These are phyloP conservation scores for Rhizopogon salebrosus DNA, from an alignment of 768 basidiomycete genomes.

Conservation along the genomic window DNA sequence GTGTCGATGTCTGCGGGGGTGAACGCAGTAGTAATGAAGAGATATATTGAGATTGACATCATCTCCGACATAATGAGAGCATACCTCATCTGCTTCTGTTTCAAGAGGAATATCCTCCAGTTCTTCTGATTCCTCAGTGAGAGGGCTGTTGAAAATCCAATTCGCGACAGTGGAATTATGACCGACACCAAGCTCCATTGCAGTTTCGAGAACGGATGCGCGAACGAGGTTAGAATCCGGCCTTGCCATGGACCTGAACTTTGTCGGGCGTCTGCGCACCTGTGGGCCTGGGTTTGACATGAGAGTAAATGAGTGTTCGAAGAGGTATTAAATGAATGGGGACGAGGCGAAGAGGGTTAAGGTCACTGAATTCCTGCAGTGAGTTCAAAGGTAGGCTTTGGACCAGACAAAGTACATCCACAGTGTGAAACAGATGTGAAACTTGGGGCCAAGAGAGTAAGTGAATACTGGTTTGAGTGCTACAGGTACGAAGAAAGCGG, in stretches of 20 bases:
- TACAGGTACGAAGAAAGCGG: not conserved
- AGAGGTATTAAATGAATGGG: constrained; percentile 14
- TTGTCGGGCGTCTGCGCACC: constrained; percentile 25
- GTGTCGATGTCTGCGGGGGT: constrained; percentile 19
- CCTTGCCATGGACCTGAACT: constrained; percentile 8
- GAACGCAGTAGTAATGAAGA: constrained; percentile 5
- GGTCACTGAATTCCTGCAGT: constrained; percentile 1
- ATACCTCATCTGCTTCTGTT: constrained; percentile 24
- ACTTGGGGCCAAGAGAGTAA: not conserved
- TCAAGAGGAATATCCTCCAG: constrained; percentile 14
- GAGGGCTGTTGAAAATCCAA: constrained; percentile 67
- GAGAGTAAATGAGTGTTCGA: constrained; percentile 5
- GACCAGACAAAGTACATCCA: constrained; percentile 18
- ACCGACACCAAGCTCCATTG: constrained; percentile 61
- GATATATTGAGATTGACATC: not conserved
- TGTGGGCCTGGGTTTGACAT: constrained; percentile 19
- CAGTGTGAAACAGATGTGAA: constrained; percentile 6
- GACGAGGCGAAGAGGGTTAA: constrained; percentile 1
- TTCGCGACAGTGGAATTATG: constrained; percentile 54
- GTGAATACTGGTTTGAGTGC: not conserved
- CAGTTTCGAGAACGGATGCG: constrained; percentile 71
- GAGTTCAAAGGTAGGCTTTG: constrained; percentile 8
- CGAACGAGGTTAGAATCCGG: constrained; percentile 58
- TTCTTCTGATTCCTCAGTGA: constrained; percentile 54
- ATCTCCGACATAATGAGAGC: constrained; percentile 6